A percentile compares a stretch with the other conserved stretches of the same genome.
phyloP scores from a whole-genome alignment of 495 filamentous ascomycete genomes.

The Extremus antarcticus region DNA sequence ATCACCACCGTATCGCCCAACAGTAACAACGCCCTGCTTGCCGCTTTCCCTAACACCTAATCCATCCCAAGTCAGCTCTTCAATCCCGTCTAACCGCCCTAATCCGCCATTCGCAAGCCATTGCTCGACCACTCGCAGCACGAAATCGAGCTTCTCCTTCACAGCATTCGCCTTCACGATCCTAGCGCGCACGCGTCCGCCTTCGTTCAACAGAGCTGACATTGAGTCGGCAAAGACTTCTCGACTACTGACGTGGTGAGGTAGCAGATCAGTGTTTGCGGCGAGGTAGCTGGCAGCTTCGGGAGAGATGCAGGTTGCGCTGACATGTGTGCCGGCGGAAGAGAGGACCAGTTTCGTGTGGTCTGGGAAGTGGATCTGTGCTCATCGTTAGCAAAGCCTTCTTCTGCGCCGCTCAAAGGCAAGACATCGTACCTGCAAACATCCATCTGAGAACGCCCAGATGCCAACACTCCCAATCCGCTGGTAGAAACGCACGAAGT shows the following conservation, averaged over 20 bases:
- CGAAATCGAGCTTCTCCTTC: slow-evolving; percentile 65
- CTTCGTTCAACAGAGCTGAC: slow-evolving; percentile 34
- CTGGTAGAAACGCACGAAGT: slow-evolving; percentile 77
- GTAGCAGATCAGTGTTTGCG: slow-evolving; percentile 51
- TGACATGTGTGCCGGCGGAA: slow-evolving; percentile 60
- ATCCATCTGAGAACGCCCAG: slow-evolving; percentile 81
- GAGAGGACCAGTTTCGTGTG: slow-evolving; percentile 88
- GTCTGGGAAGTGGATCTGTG: slow-evolving; percentile 88
- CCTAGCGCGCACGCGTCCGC: slow-evolving; percentile 46
- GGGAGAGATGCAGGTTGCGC: slow-evolving; percentile 73
- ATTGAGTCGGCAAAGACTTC: slow-evolving; percentile 51
- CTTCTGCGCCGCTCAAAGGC: too few relatives aligned
- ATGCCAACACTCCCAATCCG: slow-evolving; percentile 76
- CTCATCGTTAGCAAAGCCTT: slow-evolving; percentile 21
- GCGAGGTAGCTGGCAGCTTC: slow-evolving; percentile 54
- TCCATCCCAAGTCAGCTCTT: slow-evolving; percentile 48
- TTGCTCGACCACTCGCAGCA: slow-evolving; percentile 54
- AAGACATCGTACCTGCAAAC: slow-evolving; percentile 82
- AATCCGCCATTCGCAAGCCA: slow-evolving; percentile 66
- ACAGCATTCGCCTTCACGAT: slow-evolving; percentile 71
- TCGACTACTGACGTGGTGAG: slow-evolving; percentile 51
- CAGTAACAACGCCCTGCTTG: slow-evolving; percentile 8
- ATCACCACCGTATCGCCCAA: slow-evolving; percentile 64
- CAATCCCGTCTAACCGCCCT: slow-evolving; percentile 43
- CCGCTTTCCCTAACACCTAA: slow-evolving; percentile 4